Evolutionary conservation across 2,329 filamentous ascomycete genomes (phyloP), one percentile per base, ranked within the genome.

Genomic region (Zymoseptoria ardabiliae): DNA sequence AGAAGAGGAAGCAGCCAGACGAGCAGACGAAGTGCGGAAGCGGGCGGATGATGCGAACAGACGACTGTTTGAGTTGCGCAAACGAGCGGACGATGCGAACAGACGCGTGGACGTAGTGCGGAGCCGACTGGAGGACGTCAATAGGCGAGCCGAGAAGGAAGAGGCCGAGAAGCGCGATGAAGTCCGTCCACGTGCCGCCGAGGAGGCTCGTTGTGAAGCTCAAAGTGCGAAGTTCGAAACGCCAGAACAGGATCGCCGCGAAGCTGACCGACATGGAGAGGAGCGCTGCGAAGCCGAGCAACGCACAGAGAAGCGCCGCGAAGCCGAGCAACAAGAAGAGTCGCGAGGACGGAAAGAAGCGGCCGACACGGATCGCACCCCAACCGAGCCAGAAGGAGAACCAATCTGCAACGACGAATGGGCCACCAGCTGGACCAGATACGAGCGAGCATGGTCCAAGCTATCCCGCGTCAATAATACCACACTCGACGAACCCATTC

Each of bases 171-270:
- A 23, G 25, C 55, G 49, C 6, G 55, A 51, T 7, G 23, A 53
- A 50, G 35, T 45, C 13, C 13, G 17, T 7, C 35, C 3, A 2
- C 13, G 13, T 45, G 35, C 17, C 4, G 35, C 35, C 35, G 17
- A 45, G 35, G 55, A 57, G 52, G 28, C 55, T 22, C 55, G 50
- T 3, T 25, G 55, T 17, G 25, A 57, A 50, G 49, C 49, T 11
- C 55, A 48, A 45, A 45, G 7, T 2, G 35, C 13, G 17, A 13
- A n/a, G n/a, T 28, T 11, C 9, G 48, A 56, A 19, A 19, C 49
- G 9, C 48, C 48, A 45, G 49, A 48, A 45, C 28, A 19, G 21
- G 21, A 57, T 11, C 22, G 49, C 25, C 22, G 23, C 7, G 4
- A 30, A 41, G 49, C 49, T 22, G n/a, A n/a, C n/a, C n/a, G n/a